phyloP scores from a whole-genome alignment of 1,284 basidiomycete genomes.

The Microbotryum scabiosae region DNA sequence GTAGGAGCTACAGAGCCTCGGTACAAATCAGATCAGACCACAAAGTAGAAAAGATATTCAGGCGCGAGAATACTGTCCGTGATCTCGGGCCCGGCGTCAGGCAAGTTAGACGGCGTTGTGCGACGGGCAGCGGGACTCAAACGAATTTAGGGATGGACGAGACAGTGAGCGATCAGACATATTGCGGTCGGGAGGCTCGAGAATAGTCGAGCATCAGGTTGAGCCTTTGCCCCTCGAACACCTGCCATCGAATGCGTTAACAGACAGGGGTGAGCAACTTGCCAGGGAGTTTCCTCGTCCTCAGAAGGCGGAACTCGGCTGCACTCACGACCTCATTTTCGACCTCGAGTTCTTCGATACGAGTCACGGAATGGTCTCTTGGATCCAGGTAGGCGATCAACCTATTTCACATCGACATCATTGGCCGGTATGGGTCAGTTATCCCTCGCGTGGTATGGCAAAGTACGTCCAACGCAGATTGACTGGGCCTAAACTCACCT shows the following conservation, averaged over 20 bases:
- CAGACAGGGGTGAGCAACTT: background rate
- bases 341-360: constrained; percentile 31
- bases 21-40: too few species aligned
- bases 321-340: constrained; percentile 16
- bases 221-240: constrained; percentile 2
- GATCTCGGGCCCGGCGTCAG: too few species aligned
- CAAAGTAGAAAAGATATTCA: too few species aligned
- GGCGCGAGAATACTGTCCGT: too few species aligned
- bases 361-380: constrained; percentile 6
- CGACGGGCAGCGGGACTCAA: too few species aligned
- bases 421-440: background rate
- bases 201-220: constrained; percentile 26
- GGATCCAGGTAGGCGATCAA: constrained; percentile 24
- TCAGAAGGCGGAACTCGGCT: background rate
- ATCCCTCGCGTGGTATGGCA: background rate
- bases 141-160: too few species aligned
- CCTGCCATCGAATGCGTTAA: background rate
- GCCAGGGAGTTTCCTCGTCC: background rate
- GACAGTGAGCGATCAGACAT: constrained; percentile 3
- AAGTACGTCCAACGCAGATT: background rate
- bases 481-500: constrained; percentile 3
- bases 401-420: background rate
- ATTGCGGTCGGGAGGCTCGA: constrained; percentile 20
- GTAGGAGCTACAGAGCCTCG: too few species aligned
- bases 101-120: too few species aligned